Evolutionary conservation across 768 basidiomycete genomes (phyloP).

Genomic region (Rhizopogon roseolus): DNA sequence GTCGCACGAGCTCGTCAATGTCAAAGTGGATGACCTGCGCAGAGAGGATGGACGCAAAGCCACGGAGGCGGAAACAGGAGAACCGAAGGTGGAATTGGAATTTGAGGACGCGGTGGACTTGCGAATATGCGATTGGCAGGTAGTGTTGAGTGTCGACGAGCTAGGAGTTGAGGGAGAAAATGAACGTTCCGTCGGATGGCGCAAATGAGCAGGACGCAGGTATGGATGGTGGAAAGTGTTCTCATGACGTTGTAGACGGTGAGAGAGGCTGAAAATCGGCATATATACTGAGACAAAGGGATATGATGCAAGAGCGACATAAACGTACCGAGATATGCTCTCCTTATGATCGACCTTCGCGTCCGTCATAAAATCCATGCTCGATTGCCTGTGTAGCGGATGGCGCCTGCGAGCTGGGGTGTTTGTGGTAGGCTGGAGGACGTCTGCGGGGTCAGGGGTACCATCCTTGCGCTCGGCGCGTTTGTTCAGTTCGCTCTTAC

Average conservation of each 20-base stretch:
- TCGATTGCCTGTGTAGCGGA: constrained; percentile 74
- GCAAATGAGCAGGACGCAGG: neutral
- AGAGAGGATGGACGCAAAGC: constrained; percentile 41
- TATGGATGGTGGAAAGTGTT: constrained; percentile 1
- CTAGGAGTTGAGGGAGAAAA: neutral
- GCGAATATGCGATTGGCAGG: constrained; percentile 9
- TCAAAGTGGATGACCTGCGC: constrained; percentile 30
- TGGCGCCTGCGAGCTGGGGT: constrained; percentile 41
- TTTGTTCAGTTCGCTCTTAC: neutral
- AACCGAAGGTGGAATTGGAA: constrained; percentile 29
- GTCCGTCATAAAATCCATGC: constrained; percentile 78
- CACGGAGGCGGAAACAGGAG: constrained; percentile 31
- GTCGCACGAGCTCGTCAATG: constrained; percentile 18
- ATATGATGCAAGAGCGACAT: constrained; percentile 5
- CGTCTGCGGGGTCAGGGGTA: constrained; percentile 30
- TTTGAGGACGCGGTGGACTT: constrained; percentile 26
- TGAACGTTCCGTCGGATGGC: neutral
- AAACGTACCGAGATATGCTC: constrained; percentile 55
- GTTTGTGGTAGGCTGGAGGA: constrained; percentile 44
- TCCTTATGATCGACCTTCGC: constrained; percentile 40
- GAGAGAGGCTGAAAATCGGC: neutral
- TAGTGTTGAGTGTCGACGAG: neutral
- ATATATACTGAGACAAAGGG: constrained; percentile 1
- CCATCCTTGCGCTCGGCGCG: constrained; percentile 6
- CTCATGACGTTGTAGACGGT: neutral